Conservation (phyloP, 352 stramenopile genomes). For the Pythium rhizo-oryzae region DNA sequence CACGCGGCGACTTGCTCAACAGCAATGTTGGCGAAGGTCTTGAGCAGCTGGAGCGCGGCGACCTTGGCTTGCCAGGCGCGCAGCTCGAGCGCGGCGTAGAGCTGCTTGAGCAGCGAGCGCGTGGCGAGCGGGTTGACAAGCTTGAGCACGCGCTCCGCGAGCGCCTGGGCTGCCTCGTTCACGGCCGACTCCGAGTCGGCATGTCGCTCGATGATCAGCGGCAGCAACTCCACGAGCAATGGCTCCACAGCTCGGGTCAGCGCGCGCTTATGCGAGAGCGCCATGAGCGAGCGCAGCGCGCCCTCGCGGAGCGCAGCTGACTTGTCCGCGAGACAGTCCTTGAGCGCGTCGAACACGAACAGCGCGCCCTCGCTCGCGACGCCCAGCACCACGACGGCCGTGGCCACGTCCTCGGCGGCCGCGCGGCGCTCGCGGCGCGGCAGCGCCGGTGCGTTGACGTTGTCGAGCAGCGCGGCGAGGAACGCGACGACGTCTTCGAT, state of each 20-base stretch:
- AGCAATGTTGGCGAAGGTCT: conserved; percentile 66
- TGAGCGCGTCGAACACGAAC: conserved; percentile 51
- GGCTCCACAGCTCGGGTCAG: conserved; percentile 58
- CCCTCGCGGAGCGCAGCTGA: conserved; percentile 53
- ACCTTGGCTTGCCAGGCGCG: conserved; percentile 91
- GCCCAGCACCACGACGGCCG: conserved; percentile 47
- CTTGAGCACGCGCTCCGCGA: conserved; percentile 41
- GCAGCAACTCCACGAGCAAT: conserved; percentile 54
- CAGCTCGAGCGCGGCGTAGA: conserved; percentile 60
- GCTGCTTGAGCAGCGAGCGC: conserved; percentile 54
- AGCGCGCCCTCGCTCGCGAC: conserved; percentile 37
- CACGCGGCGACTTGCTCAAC: conserved; percentile 75
- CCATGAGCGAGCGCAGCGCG: conserved; percentile 43
- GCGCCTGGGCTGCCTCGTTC: conserved; percentile 39
- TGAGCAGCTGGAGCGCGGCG: conserved; percentile 77
- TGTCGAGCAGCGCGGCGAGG: conserved; percentile 44
- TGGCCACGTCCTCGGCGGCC: conserved; percentile 51
- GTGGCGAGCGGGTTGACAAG: conserved; percentile 64
- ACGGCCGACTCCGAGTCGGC: conserved; percentile 64
- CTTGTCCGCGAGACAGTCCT: conserved; percentile 48
- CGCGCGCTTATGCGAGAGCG: conserved; percentile 45
- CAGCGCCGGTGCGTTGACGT: conserved; percentile 39
- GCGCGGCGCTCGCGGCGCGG: conserved; percentile 44
- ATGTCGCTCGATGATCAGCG: conserved; percentile 59
- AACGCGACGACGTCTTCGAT: conserved; percentile 37